Conservation (phyloP, 345 rosid species). For the Citrus cavaleriei region DNA sequence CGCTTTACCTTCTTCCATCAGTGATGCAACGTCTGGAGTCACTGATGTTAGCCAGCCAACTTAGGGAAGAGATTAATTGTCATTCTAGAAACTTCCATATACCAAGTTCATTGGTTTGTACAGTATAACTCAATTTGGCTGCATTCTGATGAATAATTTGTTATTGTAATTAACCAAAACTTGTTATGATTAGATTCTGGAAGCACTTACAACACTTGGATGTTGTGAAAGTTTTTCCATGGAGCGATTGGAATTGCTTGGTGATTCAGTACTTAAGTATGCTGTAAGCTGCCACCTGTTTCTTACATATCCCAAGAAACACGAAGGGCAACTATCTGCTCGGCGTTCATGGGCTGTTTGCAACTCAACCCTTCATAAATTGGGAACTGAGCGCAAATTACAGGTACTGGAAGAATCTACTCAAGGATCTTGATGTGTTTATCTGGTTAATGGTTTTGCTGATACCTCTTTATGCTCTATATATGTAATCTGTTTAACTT, state of each 20-base stretch:
- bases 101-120: slow-evolving; percentile 61
- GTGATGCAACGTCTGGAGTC: slow-evolving; percentile 79
- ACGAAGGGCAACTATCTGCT: slow-evolving; percentile 68
- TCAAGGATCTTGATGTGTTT: background rate
- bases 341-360: slow-evolving; percentile 43
- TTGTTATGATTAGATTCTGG: slow-evolving; percentile 54
- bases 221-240: slow-evolving; percentile 75
- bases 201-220: slow-evolving; percentile 72
- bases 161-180: background rate
- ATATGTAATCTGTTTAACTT: background rate
- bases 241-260: slow-evolving; percentile 95
- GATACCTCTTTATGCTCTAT: background rate
- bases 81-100: slow-evolving; percentile 38
- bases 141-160: slow-evolving; percentile 3
- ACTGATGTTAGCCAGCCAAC: slow-evolving; percentile 83
- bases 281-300: slow-evolving; percentile 68
- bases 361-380: slow-evolving; percentile 61
- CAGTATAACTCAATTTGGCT: slow-evolving; percentile 3
- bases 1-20: slow-evolving; percentile 80
- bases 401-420: slow-evolving; percentile 45
- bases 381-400: slow-evolving; percentile 54
- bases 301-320: slow-evolving; percentile 56
- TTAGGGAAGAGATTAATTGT: slow-evolving; percentile 70
- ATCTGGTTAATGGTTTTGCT: background rate
- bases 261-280: slow-evolving; percentile 92